A percentile compares a stretch with the other conserved stretches of the same genome.
Conservation (phyloP, 441 rosid genomes). For the Eruca vesicaria region DNA sequence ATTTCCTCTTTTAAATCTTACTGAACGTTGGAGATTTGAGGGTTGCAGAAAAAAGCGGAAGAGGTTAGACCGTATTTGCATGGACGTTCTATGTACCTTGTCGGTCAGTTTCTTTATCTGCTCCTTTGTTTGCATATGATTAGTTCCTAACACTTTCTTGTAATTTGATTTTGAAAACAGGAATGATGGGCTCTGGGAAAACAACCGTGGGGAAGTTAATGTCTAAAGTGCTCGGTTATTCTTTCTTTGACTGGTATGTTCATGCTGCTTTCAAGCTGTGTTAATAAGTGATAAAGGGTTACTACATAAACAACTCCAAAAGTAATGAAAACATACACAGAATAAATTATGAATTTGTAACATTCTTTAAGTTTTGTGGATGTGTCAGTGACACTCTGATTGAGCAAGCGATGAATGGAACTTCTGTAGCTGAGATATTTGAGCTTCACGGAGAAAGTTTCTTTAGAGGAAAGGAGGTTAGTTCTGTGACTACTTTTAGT, state of each 20-base stretch:
- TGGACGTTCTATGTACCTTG: conserved; percentile 78
- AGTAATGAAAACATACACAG: neutral
- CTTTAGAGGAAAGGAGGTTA: conserved; percentile 80
- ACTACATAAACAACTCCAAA: neutral
- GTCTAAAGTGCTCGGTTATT: conserved; percentile 57
- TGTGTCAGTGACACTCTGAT: neutral
- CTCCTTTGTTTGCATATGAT: conserved; percentile 5
- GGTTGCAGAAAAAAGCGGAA: conserved; percentile 63
- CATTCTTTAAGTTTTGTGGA: conserved; percentile 24
- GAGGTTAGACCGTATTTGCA: conserved; percentile 61
- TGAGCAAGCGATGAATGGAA: neutral
- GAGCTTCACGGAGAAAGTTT: conserved; percentile 63
- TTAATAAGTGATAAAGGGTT: neutral
- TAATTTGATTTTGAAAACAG: conserved; percentile 37
- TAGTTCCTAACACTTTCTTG: neutral
- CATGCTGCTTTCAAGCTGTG: neutral
- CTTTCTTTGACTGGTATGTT: conserved; percentile 70
- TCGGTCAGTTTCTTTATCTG: conserved; percentile 60
- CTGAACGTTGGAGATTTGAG: neutral
- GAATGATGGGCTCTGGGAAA: conserved; percentile 95
- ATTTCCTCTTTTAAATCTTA: neutral
- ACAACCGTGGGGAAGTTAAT: conserved; percentile 78
- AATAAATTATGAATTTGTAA: neutral
- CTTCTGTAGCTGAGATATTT: conserved; percentile 36
- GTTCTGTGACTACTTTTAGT: neutral